Evolutionary conservation across 2,329 filamentous ascomycete genomes (phyloP), one percentile per base, ranked within the genome.

Genomic region (Fusarium succisae): DNA sequence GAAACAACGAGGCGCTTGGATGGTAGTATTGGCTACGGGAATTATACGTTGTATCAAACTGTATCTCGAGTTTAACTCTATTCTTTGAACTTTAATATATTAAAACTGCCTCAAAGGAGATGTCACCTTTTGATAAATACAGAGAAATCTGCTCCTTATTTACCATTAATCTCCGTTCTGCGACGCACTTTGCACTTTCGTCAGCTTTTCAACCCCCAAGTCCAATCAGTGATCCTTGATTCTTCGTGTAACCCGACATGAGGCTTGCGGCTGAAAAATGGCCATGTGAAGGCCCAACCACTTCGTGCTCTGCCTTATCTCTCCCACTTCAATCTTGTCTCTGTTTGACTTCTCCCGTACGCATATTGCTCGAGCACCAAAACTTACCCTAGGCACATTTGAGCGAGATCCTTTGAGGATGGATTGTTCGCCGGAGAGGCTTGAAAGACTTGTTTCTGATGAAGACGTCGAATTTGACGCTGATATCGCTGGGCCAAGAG

Each of bases 401-500:
- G 26, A 37, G 4, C n/a, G 13, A 12, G 0, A 15, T 22, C 17
- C 12, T 37, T 4, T 8, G 13, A 15, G 3, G 3, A 61, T 61
- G 58, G 18, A 54, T 2, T 44, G 38, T 15, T 61, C 38, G 6
- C 2, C 5, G 0, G 1, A 11, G 17, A 32, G 4, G 13, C 38
- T 64, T 9, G 18, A 1, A 12, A 20, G 3, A 0, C 44, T 64
- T 14, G 38, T 61, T 5, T 3, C 2, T 14, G 1, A 11, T 2
- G 24, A 32, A 5, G 3, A 37, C 5, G 53, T 60, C 2, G 28
- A 53, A 1, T 66, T 68, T 8, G 65, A 68, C 5, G 45, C 65
- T 7, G 65, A 68, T 2, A 53, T 68, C 17, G 65, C 65, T 17
- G 65, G 62, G 6, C 24, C 45, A 10, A 62, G 65, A 22, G 65